Conservation (phyloP, 148 eudicot species). For the Fagopyrum esculentum region DNA sequence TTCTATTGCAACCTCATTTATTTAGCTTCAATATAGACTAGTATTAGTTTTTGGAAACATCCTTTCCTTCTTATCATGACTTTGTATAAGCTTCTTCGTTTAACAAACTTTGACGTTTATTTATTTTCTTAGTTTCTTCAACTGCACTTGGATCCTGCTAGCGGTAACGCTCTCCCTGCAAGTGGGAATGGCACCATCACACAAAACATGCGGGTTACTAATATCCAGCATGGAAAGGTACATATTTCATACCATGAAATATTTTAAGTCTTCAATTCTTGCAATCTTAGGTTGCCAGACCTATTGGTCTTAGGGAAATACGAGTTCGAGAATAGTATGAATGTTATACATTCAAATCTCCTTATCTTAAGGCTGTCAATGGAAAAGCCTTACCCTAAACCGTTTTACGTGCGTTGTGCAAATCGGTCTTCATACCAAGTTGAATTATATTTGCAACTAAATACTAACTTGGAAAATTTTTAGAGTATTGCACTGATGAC, state of each 20-base stretch:
- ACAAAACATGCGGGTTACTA: conserved; percentile 68
- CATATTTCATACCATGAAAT: background rate
- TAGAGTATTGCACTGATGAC: background rate
- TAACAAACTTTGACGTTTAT: conserved; percentile 17
- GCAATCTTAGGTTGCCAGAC: background rate
- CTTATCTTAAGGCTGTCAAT: background rate
- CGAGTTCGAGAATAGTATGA: background rate
- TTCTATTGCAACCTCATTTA: background rate
- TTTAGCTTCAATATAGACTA: background rate
- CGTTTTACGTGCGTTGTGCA: background rate
- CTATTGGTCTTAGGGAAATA: background rate
- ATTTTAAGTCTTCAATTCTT: background rate
- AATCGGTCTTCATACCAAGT: background rate
- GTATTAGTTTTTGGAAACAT: background rate
- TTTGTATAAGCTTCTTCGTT: conserved; percentile 3
- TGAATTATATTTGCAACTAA: background rate
- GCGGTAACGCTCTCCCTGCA: conserved; percentile 63
- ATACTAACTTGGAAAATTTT: background rate
- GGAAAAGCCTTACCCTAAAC: background rate
- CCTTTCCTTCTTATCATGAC: background rate
- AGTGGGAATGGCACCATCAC: conserved; percentile 62
- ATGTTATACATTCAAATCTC: background rate
- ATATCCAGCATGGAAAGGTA: conserved; percentile 98
- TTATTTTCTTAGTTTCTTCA: conserved; percentile 70
- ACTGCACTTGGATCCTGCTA: conserved; percentile 89